A percentile compares a stretch with the other conserved stretches of the same genome.
These are phyloP conservation scores for Aspergillus terreus DNA, from an alignment of 2,329 filamentous ascomycete species.

Conservation along the genomic window DNA sequence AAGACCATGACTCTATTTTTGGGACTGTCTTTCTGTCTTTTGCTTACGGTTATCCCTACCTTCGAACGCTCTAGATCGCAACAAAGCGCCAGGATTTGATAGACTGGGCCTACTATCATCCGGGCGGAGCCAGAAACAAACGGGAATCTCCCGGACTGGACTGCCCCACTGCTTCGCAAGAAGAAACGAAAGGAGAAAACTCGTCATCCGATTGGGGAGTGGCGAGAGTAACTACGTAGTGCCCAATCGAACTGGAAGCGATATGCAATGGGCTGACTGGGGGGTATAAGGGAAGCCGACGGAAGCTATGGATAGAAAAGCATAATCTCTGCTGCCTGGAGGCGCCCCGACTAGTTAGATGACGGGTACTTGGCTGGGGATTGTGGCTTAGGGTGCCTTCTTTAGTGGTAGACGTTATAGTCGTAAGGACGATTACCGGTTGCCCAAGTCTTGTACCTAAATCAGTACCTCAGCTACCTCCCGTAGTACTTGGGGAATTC, in stretches of 20 bases:
- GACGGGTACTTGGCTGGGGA: neutral
- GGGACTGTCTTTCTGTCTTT: neutral
- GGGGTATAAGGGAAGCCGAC: neutral
- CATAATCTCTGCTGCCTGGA: neutral
- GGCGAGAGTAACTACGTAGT: too few relatives aligned
- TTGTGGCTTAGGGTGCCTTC: neutral
- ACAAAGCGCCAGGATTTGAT: neutral
- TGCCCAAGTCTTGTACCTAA: too few relatives aligned
- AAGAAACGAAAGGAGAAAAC: neutral
- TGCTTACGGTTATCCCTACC: too few relatives aligned
- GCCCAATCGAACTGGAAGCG: neutral
- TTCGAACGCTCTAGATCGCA: too few relatives aligned
- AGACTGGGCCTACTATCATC: neutral
- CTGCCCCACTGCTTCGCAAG: slow-evolving; percentile 1
- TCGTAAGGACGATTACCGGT: too few relatives aligned
- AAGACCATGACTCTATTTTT: neutral
- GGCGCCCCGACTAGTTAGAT: neutral
- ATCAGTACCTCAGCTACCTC: neutral
- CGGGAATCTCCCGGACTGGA: neutral
- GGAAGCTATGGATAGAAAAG: neutral
- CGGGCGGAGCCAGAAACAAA: neutral
- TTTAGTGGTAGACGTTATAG: too few relatives aligned
- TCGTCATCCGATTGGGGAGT: neutral
- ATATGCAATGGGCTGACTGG: neutral
- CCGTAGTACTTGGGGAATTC: neutral